A percentile compares a stretch with the other conserved stretches of the same genome.
Evolutionary conservation across 768 basidiomycete species (phyloP).

Genomic region (Tulasnella sp.): DNA sequence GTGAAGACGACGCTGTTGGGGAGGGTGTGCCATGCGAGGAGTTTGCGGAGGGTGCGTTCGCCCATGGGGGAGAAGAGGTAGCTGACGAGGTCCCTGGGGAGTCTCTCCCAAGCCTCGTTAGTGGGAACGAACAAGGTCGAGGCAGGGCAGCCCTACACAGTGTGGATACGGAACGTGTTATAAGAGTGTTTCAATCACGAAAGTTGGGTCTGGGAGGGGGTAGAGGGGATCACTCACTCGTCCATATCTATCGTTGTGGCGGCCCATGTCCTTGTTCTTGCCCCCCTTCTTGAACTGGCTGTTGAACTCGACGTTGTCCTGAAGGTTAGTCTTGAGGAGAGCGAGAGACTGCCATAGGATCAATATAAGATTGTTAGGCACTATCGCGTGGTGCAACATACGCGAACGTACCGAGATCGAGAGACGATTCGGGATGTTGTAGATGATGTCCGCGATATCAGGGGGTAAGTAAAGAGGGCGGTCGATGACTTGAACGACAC

Average conservation of each 20-base stretch:
- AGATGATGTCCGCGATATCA: constrained; percentile 3
- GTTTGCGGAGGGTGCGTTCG: constrained; percentile 23
- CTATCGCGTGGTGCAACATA: too few species aligned
- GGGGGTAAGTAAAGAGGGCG: constrained; percentile 6
- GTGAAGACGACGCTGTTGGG: constrained; percentile 10
- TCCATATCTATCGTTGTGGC: constrained; percentile 7
- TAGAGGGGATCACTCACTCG: background rate
- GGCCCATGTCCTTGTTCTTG: constrained; percentile 3
- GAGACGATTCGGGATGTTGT: background rate
- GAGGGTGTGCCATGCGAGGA: constrained; percentile 27
- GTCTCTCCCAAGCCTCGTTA: constrained; percentile 26
- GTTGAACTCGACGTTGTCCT: constrained; percentile 8
- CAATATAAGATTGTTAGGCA: too few species aligned
- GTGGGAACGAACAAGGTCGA: constrained; percentile 25
- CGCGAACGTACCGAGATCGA: constrained; percentile 5
- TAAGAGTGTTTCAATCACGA: too few species aligned
- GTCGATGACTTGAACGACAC: constrained; percentile 15
- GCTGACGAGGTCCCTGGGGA: constrained; percentile 27
- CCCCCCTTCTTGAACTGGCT: constrained; percentile 1
- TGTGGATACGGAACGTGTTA: too few species aligned
- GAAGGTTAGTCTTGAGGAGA: constrained; percentile 10
- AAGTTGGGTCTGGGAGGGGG: too few species aligned
- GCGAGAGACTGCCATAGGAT: constrained; percentile 2
- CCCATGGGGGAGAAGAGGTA: constrained; percentile 31
- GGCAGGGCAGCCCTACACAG: background rate